Evolutionary conservation across 768 basidiomycete genomes (phyloP), one percentile per base, ranked within the genome.

Genomic region (Leucocoprinus birnbaumii): DNA sequence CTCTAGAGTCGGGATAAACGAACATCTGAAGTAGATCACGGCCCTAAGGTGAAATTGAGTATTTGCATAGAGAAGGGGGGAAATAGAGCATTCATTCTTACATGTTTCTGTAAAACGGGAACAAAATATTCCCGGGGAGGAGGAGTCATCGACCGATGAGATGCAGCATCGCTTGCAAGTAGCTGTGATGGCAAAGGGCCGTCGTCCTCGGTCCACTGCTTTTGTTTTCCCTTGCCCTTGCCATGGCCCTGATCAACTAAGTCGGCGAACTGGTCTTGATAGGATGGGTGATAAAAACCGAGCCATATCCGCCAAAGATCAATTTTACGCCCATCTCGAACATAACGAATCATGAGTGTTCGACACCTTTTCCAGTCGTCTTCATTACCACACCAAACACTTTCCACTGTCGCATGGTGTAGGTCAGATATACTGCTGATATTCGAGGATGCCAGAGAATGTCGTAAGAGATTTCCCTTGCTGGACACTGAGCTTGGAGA

Each of bases 291-390:
- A 56, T 72, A 63, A 38, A 76, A 70, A 1, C 71, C 77, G 13
- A 93, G 75, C 91, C 91, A 93, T 35, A 71, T 63, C 54, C 72
- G 75, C 91, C 91, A 93, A 10, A 89, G 65, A 52, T 92, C 91
- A 14, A 93, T 73, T 65, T 83, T 89, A 55, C 79, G 78, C 6
- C 91, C 89, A 60, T 93, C 91, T 45, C 79, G 73, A 25, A 76
- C 80, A 31, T 84, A 72, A 0, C 63, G 66, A 60, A 71, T 77
- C 76, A 91, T 76, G 34, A 84, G 13, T 62, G 55, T 50, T 71
- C 80, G 61, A 82, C 83, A 46, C 80, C 71, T 2, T 73, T 67
- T 88, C 88, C 89, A 92, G 0, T 80, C 71, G 19, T 75, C 72
- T 22, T 73, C 66, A 25, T 66, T 58, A n/a, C 66, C 57, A 6